Evolutionary conservation across 1,284 basidiomycete species (phyloP).

Genomic region (Trichosporon sp.): DNA sequence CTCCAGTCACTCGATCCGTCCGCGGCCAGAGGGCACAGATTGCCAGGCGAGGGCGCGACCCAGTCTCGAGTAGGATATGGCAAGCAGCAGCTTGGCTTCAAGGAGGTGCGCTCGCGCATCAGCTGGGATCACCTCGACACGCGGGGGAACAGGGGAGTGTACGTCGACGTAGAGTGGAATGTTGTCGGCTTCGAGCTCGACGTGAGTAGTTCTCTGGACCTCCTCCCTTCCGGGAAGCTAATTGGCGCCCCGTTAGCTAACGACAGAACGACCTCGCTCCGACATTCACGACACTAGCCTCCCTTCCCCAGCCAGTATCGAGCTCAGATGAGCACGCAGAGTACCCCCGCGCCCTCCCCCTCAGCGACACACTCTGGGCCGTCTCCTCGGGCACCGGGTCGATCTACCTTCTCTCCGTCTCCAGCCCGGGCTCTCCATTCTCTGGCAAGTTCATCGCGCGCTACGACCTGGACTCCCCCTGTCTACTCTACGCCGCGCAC

Average conservation of each 20-base stretch:
- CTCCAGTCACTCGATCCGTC: slow-evolving; percentile 35
- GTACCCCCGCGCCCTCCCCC: slow-evolving; percentile 67
- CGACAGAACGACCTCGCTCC: slow-evolving; percentile 55
- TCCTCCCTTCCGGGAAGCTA: not conserved
- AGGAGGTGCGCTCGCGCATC: slow-evolving; percentile 73
- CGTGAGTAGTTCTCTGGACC: slow-evolving; percentile 26
- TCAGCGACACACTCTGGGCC: slow-evolving; percentile 55
- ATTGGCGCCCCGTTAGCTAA: too few species aligned
- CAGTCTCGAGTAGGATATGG: slow-evolving; percentile 33
- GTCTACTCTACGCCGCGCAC: slow-evolving; percentile 43
- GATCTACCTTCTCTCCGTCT: slow-evolving; percentile 56
- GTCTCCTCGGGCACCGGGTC: slow-evolving; percentile 67
- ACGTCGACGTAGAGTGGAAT: slow-evolving; percentile 63
- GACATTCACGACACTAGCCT: slow-evolving; percentile 56
- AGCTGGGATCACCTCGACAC: slow-evolving; percentile 73
- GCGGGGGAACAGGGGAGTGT: slow-evolving; percentile 53
- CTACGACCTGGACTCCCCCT: slow-evolving; percentile 58
- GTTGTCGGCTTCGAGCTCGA: slow-evolving; percentile 60
- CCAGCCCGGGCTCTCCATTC: slow-evolving; percentile 30
- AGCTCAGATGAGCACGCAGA: slow-evolving; percentile 53
- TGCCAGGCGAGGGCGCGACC: slow-evolving; percentile 37
- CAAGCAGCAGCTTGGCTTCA: slow-evolving; percentile 34
- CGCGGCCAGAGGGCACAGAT: slow-evolving; percentile 14
- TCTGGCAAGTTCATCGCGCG: slow-evolving; percentile 53
- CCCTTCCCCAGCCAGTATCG: slow-evolving; percentile 54